Evolutionary conservation across 805 yeast genomes (phyloP).

Genomic region (Kregervanrija pseudodelftensis): DNA sequence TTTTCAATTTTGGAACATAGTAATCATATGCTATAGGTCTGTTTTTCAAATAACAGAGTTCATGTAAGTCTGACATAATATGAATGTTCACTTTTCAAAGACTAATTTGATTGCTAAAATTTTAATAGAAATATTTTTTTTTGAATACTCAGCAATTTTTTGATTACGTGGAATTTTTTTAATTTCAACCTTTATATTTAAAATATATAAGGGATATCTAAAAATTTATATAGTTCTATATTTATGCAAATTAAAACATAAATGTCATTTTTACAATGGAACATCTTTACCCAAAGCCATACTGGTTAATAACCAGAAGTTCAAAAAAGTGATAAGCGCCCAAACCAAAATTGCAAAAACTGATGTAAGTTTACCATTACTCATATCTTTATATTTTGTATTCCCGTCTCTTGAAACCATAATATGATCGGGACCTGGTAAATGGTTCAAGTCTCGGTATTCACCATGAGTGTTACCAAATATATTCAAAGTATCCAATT

Average conservation of each 20-base stretch:
- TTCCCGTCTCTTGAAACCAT: conserved; percentile 4
- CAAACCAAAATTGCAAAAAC: conserved; percentile 54
- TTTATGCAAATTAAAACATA: too few relatives aligned
- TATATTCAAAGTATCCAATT: background rate
- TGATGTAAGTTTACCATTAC: conserved; percentile 54
- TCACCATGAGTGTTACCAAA: background rate
- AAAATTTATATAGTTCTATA: too few relatives aligned
- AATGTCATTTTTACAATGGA: conserved; percentile 13
- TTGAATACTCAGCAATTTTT: too few relatives aligned
- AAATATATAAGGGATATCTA: too few relatives aligned
- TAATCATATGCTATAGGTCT: conserved; percentile 44
- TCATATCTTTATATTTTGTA: conserved; percentile 48
- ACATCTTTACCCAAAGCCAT: conserved; percentile 29
- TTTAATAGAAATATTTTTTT: too few relatives aligned
- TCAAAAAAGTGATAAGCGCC: conserved; percentile 64
- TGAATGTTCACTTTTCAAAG: too few relatives aligned
- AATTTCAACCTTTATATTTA: too few relatives aligned
- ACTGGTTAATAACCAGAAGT: conserved; percentile 53
- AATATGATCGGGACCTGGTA: conserved; percentile 1
- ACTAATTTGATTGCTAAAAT: too few relatives aligned
- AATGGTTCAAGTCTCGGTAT: background rate
- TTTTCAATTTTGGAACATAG: conserved; percentile 39
- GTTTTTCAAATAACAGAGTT: conserved; percentile 41
- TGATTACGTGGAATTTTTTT: too few relatives aligned
- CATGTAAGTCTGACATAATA: conserved; percentile 66